phyloP scores from a whole-genome alignment of 768 basidiomycete genomes.

The Pleurotus giganteus region DNA sequence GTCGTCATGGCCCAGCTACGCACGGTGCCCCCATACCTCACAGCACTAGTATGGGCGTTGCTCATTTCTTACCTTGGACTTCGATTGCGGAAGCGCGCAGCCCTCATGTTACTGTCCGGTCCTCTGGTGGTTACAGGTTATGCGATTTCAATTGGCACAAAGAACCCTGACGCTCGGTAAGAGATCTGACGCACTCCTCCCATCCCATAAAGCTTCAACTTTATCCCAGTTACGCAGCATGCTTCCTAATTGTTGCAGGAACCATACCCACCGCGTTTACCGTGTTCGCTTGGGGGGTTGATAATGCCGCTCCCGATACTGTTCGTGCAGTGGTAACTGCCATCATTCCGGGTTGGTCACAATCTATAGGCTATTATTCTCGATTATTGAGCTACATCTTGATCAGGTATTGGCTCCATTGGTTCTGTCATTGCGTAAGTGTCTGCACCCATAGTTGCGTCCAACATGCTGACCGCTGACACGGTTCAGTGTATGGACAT shows the following conservation, averaged over 20 bases:
- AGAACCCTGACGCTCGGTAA: constrained; percentile 34
- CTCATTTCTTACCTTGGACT: constrained; percentile 32
- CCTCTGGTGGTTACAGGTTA: constrained; percentile 41
- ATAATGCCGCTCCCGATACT: constrained; percentile 49
- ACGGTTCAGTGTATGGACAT: constrained; percentile 41
- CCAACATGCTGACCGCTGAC: not conserved
- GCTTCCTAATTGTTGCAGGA: constrained; percentile 41
- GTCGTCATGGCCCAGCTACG: constrained; percentile 24
- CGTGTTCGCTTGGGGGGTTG: constrained; percentile 47
- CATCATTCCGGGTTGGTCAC: constrained; percentile 34
- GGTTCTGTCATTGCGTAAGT: constrained; percentile 46
- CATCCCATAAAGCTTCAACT: too few relatives aligned
- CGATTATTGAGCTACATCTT: not conserved
- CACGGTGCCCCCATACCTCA: constrained; percentile 46
- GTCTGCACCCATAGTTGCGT: not conserved
- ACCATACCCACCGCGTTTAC: constrained; percentile 37
- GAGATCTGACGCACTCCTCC: too few relatives aligned
- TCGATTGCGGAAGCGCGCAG: constrained; percentile 32
- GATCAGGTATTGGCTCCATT: constrained; percentile 38
- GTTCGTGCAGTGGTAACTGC: constrained; percentile 44
- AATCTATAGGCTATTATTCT: not conserved
- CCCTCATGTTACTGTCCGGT: constrained; percentile 32
- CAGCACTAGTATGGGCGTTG: constrained; percentile 38
- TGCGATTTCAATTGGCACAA: constrained; percentile 38
- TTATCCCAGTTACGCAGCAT: constrained; percentile 39